Evolutionary conservation across 805 yeast genomes (phyloP).

Genomic region (Cyberlindnera maritima): DNA sequence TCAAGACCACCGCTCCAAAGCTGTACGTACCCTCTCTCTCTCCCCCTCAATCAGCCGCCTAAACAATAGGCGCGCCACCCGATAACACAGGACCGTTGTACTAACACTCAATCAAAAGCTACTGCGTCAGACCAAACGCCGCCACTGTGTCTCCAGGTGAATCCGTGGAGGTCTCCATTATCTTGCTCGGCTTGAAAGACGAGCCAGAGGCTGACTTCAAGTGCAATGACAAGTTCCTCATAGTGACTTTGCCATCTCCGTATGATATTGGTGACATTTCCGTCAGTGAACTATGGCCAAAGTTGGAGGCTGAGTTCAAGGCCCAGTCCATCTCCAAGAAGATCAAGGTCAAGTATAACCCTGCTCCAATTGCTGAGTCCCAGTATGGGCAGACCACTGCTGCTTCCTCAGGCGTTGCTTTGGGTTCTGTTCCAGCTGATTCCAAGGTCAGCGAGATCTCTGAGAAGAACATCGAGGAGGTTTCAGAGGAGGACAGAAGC

Average conservation of each 20-base stretch:
- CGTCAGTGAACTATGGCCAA: constrained; percentile 74
- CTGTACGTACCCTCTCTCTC: constrained; percentile 36
- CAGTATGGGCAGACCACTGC: constrained; percentile 7
- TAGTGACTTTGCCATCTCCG: constrained; percentile 80
- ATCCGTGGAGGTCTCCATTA: constrained; percentile 70
- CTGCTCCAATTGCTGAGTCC: background rate
- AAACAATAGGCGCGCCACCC: background rate
- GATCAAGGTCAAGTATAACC: constrained; percentile 57
- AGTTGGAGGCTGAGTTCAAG: constrained; percentile 59
- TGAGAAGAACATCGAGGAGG: constrained; percentile 26
- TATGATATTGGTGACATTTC: constrained; percentile 50
- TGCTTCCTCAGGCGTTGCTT: constrained; percentile 15
- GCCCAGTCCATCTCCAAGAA: constrained; percentile 57
- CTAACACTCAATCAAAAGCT: constrained; percentile 25
- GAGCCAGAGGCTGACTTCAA: constrained; percentile 72
- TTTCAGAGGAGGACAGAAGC: constrained; percentile 37
- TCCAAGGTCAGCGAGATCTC: constrained; percentile 5
- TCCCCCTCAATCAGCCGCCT: background rate
- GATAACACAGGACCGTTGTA: background rate
- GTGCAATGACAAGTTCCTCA: constrained; percentile 89
- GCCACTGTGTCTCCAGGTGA: constrained; percentile 75
- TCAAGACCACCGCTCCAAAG: constrained; percentile 97
- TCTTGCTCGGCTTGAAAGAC: constrained; percentile 76
- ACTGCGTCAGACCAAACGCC: constrained; percentile 96
- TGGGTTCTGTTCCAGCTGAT: constrained; percentile 1